phyloP scores from a whole-genome alignment of 2,329 filamentous ascomycete species.

The Arthrobotrys entomopaga region DNA sequence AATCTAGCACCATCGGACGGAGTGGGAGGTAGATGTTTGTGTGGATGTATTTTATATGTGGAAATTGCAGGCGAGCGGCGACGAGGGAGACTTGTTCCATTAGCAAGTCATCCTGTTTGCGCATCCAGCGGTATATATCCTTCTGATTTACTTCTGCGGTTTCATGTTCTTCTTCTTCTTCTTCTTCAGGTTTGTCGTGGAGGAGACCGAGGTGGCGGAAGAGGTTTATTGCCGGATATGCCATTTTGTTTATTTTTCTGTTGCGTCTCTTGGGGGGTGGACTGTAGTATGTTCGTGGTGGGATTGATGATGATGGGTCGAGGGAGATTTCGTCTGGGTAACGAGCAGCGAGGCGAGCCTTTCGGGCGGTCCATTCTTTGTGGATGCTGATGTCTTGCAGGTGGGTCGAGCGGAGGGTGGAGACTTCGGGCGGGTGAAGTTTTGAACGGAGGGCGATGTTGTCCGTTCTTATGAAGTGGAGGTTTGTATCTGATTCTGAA shows the following conservation, averaged over 20 bases:
- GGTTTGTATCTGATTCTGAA: not conserved
- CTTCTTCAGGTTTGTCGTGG: not conserved
- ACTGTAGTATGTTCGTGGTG: not conserved
- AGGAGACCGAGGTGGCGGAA: constrained; percentile 34
- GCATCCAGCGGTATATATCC: constrained; percentile 12
- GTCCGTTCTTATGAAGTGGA: constrained; percentile 1
- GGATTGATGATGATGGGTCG: not conserved
- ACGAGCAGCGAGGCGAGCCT: not conserved
- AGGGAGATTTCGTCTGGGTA: not conserved
- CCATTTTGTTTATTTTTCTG: not conserved
- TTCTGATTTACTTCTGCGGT: not conserved
- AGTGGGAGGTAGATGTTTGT: constrained; percentile 3
- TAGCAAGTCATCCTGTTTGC: constrained; percentile 12
- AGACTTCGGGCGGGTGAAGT: constrained; percentile 13
- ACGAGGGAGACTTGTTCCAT: constrained; percentile 29
- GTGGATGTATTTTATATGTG: constrained; percentile 20
- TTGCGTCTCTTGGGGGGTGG: not conserved
- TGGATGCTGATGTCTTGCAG: constrained; percentile 13
- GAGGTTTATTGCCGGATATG: constrained; percentile 5
- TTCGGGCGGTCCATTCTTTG: constrained; percentile 12
- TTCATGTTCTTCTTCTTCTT: not conserved
- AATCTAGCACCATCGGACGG: constrained; percentile 1
- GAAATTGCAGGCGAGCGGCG: constrained; percentile 15
- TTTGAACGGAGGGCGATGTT: constrained; percentile 21
- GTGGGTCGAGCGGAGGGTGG: constrained; percentile 13